Evolutionary conservation across 768 basidiomycete genomes (phyloP).

Genomic region (Aureoboletus auriporus): DNA sequence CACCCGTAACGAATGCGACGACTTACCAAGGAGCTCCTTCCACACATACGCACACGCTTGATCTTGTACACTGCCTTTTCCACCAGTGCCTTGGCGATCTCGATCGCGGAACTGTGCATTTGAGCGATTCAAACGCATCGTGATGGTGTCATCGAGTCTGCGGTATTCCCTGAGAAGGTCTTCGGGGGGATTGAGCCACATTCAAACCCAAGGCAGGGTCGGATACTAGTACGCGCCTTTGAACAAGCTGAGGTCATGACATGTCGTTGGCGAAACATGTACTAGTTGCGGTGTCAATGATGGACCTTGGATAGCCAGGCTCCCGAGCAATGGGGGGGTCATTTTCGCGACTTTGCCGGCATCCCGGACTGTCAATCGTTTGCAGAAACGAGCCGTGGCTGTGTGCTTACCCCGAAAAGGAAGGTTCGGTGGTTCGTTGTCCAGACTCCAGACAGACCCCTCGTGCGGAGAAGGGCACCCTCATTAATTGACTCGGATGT

Average conservation of each 20-base stretch:
- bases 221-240: conserved; percentile 42
- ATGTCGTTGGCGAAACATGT: conserved; percentile 71
- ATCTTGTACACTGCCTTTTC: conserved; percentile 58
- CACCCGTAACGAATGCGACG: conserved; percentile 9
- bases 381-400: conserved; percentile 14
- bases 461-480: too few species aligned
- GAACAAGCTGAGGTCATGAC: conserved; percentile 71
- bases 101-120: conserved; percentile 72
- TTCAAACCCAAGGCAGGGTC: conserved; percentile 1
- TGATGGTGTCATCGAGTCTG: conserved; percentile 73
- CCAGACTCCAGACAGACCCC: too few species aligned
- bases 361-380: conserved; percentile 25
- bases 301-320: conserved; percentile 66
- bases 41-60: conserved; percentile 74
- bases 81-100: conserved; percentile 47
- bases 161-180: conserved; percentile 82
- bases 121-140: conserved; percentile 77
- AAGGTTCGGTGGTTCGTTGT: conserved; percentile 24
- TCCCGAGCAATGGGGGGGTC: conserved; percentile 55
- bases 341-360: conserved; percentile 30
- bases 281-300: conserved; percentile 56
- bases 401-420: conserved; percentile 21
- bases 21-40: conserved; percentile 74
- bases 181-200: conserved; percentile 31
- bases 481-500: too few species aligned